A percentile compares a stretch with the other conserved stretches of the same genome.
phyloP scores from a whole-genome alignment of 495 filamentous ascomycete species.

The Neurospora discreta region DNA sequence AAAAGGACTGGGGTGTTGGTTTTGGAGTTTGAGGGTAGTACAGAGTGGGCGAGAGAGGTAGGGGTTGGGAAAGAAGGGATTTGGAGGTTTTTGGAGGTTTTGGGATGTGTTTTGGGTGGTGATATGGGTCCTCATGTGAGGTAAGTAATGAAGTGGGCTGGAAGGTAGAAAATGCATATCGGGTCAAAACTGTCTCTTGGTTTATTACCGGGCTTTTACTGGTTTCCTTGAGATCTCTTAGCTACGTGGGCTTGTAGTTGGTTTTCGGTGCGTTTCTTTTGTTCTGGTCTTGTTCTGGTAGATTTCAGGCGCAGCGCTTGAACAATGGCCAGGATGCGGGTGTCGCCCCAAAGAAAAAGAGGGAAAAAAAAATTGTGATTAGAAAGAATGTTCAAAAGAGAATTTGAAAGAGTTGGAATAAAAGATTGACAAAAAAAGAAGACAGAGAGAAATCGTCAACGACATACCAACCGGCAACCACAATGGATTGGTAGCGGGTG shows the following conservation, averaged over 20 bases:
- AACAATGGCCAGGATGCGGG: neutral
- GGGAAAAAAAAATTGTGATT: neutral
- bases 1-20: neutral
- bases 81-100: neutral
- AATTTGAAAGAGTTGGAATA: neutral
- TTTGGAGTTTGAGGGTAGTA: neutral
- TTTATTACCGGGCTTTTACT: too few relatives aligned
- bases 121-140: neutral
- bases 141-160: neutral
- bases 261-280: neutral
- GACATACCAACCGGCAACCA: neutral
- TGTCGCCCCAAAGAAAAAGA: neutral
- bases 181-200: neutral
- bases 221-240: too few relatives aligned
- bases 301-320: neutral
- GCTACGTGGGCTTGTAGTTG: neutral
- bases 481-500: neutral
- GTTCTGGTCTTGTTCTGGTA: neutral
- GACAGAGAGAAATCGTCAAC: too few relatives aligned
- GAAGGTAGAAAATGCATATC: neutral
- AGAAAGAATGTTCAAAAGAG: neutral
- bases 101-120: neutral
- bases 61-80: neutral
- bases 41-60: neutral
- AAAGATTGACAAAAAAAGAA: too few relatives aligned